Conservation (phyloP, 305 asterid genomes). For the Fraxinus greggii region DNA sequence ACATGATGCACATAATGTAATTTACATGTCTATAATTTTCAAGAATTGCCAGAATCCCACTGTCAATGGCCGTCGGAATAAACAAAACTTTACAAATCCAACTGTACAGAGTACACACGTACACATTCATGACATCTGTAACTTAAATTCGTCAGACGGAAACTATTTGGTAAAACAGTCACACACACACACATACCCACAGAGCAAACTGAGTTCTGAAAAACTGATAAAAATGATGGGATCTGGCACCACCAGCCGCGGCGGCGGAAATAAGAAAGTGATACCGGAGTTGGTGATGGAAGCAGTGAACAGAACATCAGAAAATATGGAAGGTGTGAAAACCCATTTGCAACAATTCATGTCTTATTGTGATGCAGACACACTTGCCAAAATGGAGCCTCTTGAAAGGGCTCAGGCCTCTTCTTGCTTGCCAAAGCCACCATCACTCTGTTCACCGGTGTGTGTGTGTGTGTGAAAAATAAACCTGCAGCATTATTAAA, state of each 20-base stretch:
- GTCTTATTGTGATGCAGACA: constrained; percentile 55
- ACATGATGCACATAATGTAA: too few relatives aligned
- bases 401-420: constrained; percentile 73
- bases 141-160: too few relatives aligned
- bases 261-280: constrained; percentile 23
- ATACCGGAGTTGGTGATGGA: constrained; percentile 68
- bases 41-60: too few relatives aligned
- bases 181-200: too few relatives aligned
- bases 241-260: constrained; percentile 33
- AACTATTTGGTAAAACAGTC: too few relatives aligned
- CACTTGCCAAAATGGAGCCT: constrained; percentile 67
- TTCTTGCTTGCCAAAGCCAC: constrained; percentile 65
- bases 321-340: constrained; percentile 60
- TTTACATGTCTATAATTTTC: background rate
- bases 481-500: background rate
- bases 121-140: too few relatives aligned
- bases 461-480: background rate
- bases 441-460: constrained; percentile 55
- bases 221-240: constrained; percentile 25
- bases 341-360: constrained; percentile 60
- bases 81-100: too few relatives aligned
- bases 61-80: too few relatives aligned
- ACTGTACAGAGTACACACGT: too few relatives aligned
- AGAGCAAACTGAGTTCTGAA: background rate
- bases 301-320: constrained; percentile 66